Evolutionary conservation across 1,139 yeast species (phyloP).

Genomic region (Hanseniaspora uvarum): DNA sequence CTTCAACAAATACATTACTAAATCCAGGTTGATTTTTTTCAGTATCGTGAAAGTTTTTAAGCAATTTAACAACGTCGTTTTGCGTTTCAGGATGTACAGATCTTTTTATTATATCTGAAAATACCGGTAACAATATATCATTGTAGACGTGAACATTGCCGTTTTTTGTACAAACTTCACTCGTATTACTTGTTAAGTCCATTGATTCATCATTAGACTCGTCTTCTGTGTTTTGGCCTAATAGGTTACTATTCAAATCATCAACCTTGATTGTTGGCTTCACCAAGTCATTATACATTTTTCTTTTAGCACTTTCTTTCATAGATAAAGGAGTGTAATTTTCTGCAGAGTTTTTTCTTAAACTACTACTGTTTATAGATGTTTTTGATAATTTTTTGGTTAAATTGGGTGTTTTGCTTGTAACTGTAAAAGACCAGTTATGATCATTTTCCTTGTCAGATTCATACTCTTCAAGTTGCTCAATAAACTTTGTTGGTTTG

Average conservation of each 20-base stretch:
- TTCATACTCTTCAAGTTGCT: not conserved
- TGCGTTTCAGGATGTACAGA: slow-evolving; percentile 43
- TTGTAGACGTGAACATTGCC: slow-evolving; percentile 23
- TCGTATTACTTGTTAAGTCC: not conserved
- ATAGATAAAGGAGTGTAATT: slow-evolving; percentile 14
- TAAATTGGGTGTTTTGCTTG: slow-evolving; percentile 7
- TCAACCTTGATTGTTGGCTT: not conserved
- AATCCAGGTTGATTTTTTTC: slow-evolving; percentile 54
- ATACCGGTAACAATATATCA: slow-evolving; percentile 34
- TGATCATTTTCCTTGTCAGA: not conserved
- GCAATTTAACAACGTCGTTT: slow-evolving; percentile 36
- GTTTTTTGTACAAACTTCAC: not conserved
- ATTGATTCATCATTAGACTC: slow-evolving; percentile 12
- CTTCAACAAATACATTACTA: slow-evolving; percentile 56
- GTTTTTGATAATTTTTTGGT: slow-evolving; percentile 5
- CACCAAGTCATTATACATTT: not conserved
- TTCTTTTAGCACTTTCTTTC: not conserved
- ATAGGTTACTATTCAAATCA: not conserved
- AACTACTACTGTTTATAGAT: not conserved
- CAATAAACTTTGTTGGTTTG: not conserved
- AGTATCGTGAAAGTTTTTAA: slow-evolving; percentile 34
- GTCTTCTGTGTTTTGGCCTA: slow-evolving; percentile 1
- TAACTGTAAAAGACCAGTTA: not conserved
- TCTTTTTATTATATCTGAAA: slow-evolving; percentile 40
- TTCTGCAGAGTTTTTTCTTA: slow-evolving; percentile 11